phyloP scores from a whole-genome alignment of 2,329 filamentous ascomycete species.

The Fusarium nisikadoi region DNA sequence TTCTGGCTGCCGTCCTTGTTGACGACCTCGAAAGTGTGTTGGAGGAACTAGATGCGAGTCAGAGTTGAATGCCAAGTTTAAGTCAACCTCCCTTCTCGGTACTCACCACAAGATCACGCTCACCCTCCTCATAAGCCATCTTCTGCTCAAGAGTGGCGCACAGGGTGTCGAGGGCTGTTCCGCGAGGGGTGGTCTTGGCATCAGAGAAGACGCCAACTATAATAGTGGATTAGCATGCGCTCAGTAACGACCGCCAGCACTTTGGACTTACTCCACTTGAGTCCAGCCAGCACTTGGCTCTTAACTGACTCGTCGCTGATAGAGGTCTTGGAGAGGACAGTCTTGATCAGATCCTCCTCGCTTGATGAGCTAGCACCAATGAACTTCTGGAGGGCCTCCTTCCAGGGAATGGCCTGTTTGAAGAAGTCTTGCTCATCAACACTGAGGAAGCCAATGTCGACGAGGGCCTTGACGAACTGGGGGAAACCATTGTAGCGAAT shows the following conservation, averaged over 20 bases:
- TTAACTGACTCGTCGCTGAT: constrained; percentile 35
- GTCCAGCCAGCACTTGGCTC: constrained; percentile 27
- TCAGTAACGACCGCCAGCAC: neutral
- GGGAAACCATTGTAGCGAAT: constrained; percentile 91
- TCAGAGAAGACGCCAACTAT: constrained; percentile 49
- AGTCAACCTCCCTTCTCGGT: neutral
- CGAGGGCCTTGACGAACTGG: constrained; percentile 86
- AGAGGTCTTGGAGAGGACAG: constrained; percentile 76
- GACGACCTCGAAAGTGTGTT: constrained; percentile 70
- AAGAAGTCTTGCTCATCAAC: constrained; percentile 67
- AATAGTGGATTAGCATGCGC: neutral
- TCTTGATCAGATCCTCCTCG: constrained; percentile 76
- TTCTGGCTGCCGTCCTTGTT: constrained; percentile 75
- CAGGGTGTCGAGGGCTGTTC: constrained; percentile 76
- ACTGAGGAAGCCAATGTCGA: constrained; percentile 88
- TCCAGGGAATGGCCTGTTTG: constrained; percentile 78
- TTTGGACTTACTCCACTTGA: constrained; percentile 24
- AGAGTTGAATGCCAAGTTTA: neutral
- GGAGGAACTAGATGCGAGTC: constrained; percentile 50
- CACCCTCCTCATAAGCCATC: constrained; percentile 74
- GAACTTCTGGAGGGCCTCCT: constrained; percentile 83
- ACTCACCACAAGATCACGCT: constrained; percentile 67
- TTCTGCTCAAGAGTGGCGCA: constrained; percentile 72
- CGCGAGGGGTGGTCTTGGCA: constrained; percentile 66
- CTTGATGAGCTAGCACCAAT: constrained; percentile 73